Evolutionary conservation across 495 filamentous ascomycete species (phyloP).

Genomic region (Coniosporium apollinis): DNA sequence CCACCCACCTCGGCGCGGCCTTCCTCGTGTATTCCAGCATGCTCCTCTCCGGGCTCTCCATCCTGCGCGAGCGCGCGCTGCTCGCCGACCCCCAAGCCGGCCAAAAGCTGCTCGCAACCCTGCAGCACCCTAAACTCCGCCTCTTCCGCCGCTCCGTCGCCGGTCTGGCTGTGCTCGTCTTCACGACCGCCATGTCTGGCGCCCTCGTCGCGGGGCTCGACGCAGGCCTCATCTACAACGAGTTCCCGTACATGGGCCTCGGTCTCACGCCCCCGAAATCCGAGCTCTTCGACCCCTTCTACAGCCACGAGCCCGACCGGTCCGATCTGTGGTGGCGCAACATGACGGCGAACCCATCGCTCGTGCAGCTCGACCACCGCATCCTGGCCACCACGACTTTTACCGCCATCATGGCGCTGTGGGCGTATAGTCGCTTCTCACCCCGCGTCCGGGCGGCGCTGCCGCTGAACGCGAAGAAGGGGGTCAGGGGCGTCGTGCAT

Average conservation of each 20-base stretch:
- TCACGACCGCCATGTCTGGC: conserved; percentile 81
- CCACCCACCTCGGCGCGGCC: conserved; percentile 74
- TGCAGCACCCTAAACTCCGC: conserved; percentile 48
- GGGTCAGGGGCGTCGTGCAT: conserved; percentile 64
- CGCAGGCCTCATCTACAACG: conserved; percentile 93
- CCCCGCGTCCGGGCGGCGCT: conserved; percentile 42
- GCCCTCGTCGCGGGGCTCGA: conserved; percentile 88
- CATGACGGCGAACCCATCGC: conserved; percentile 86
- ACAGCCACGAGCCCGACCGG: conserved; percentile 57
- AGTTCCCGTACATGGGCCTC: conserved; percentile 87
- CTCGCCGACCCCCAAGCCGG: conserved; percentile 39
- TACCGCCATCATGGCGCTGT: conserved; percentile 57
- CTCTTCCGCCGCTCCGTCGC: conserved; percentile 57
- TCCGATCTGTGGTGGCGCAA: conserved; percentile 91
- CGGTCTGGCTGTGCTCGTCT: conserved; percentile 60
- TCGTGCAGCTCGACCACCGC: conserved; percentile 92
- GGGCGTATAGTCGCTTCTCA: conserved; percentile 55
- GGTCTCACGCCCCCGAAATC: conserved; percentile 61
- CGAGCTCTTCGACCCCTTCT: conserved; percentile 74
- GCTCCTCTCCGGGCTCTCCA: conserved; percentile 78
- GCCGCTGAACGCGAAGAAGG: conserved; percentile 47
- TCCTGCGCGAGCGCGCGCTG: conserved; percentile 57
- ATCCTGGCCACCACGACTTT: conserved; percentile 82
- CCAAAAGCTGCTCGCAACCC: conserved; percentile 34
- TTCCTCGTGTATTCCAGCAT: conserved; percentile 86